Evolutionary conservation across 208 protist genomes (phyloP).

Genomic region (Trichomonas vaginalis): DNA sequence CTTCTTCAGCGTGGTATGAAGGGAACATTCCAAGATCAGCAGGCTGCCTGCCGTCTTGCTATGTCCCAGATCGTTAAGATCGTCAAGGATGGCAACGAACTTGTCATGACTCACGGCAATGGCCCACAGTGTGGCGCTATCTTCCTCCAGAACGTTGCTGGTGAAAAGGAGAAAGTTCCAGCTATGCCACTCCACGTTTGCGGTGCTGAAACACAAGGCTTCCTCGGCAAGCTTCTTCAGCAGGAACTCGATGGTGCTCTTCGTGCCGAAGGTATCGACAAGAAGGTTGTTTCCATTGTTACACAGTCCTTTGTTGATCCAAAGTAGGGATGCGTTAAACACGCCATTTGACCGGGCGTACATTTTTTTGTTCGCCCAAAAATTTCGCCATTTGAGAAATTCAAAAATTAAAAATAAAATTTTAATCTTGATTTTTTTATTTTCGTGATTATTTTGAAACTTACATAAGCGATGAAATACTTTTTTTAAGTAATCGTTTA

Average conservation of each 20-base stretch:
- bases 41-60: not conserved
- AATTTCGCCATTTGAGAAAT: too few species aligned
- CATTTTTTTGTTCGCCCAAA: too few species aligned
- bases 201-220: conserved; percentile 1
- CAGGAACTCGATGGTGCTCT: not conserved
- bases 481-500: too few species aligned
- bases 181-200: conserved; percentile 21
- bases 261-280: not conserved
- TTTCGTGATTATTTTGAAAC: too few species aligned
- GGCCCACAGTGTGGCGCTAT: conserved; percentile 11
- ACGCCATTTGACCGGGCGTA: too few species aligned
- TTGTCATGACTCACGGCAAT: conserved; percentile 15
- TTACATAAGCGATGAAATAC: too few species aligned
- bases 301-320: not conserved
- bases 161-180: not conserved
- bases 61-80: not conserved
- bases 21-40: conserved; percentile 8
- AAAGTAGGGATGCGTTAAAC: too few species aligned
- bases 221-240: conserved; percentile 2
- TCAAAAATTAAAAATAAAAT: too few species aligned
- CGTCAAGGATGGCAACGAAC: not conserved
- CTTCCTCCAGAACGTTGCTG: not conserved
- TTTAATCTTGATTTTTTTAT: too few species aligned
- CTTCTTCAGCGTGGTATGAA: not conserved
- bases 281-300: conserved; percentile 13